phyloP scores from a whole-genome alignment of 2,329 filamentous ascomycete genomes.

The Ceratocystis smalleyi region DNA sequence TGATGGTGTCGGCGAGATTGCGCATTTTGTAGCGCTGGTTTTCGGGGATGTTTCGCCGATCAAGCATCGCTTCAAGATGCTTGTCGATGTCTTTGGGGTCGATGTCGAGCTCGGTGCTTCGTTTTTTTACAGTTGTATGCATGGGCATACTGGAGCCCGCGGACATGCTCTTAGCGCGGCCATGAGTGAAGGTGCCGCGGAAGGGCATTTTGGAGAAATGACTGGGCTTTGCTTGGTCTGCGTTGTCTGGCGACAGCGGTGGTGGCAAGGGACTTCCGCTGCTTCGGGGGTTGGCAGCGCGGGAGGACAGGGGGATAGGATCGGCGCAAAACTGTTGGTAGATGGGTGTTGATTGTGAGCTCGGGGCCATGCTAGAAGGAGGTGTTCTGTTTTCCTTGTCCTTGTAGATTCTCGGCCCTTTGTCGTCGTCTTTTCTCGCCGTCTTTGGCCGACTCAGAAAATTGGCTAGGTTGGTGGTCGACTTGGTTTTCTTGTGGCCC shows the following conservation, averaged over 20 bases:
- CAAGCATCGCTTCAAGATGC: conserved; percentile 50
- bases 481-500: conserved; percentile 59
- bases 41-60: conserved; percentile 83
- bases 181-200: conserved; percentile 24
- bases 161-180: conserved; percentile 23
- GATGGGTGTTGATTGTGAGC: conserved; percentile 11
- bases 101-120: conserved; percentile 35
- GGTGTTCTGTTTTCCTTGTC: conserved; percentile 17
- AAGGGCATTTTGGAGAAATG: conserved; percentile 5
- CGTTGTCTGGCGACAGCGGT: background rate
- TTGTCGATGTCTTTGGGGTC: conserved; percentile 40
- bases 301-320: background rate
- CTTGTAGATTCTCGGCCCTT: conserved; percentile 9
- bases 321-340: conserved; percentile 14
- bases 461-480: conserved; percentile 62
- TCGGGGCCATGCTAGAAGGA: conserved; percentile 8
- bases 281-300: conserved; percentile 2
- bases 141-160: conserved; percentile 6
- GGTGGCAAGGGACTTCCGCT: conserved; percentile 6
- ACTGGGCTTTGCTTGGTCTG: conserved; percentile 9
- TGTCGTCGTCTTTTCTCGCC: conserved; percentile 36
- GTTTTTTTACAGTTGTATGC: background rate
- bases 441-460: conserved; percentile 64
- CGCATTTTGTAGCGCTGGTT: conserved; percentile 93
- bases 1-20: conserved; percentile 73